Evolutionary conservation across 148 eudicot genomes (phyloP), one percentile per base, ranked within the genome.

Genomic region (Agrostemma githago): DNA sequence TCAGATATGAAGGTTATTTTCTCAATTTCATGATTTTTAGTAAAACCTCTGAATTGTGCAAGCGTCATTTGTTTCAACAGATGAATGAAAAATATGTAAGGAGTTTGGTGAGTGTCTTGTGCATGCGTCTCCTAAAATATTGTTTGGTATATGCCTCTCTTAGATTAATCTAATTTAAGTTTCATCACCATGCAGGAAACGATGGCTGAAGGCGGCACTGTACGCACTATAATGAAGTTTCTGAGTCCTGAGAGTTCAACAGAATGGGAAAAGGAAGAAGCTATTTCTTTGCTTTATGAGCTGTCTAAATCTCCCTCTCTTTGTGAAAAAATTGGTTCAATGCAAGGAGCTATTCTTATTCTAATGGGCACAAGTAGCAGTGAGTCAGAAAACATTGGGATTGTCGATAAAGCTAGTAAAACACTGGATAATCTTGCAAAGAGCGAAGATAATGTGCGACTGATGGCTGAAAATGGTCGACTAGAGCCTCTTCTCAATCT

Each of bases 381-480:
- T 85, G 89, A 86, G 78, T 87, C 98, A 54, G 98, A 93, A 79
- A 84, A 85, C 67, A 40, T 81, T 72, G 68, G 76, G 68, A 80
- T 87, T 11, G 90, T 90, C 59, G 91, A 88, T 76, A 90, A 80
- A 79, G 96, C 96, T 70, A 89, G 86, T 72, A 86, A 81, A 81
- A 89, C 92, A 68, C 84, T 93, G 72, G 88, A 85, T 66, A 89
- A 89, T 86, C 82, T 93, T 53, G 96, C 89, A 61, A 82, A 78
- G 65, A 82, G 78, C 76, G 93, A 93, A 83, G 84, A 84, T 76
- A 93, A 93, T 83, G 90, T 93, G 57, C 81, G 87, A 65, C 96
- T 86, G 80, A 93, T 93, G 96, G 98, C 98, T 65, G 90, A 85
- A 76, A 81, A 75, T 83, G 98, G 98, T 59, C 85, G 96, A 90